phyloP scores from a whole-genome alignment of 1,139 yeast genomes.

The Saccharomyces hybrid region DNA sequence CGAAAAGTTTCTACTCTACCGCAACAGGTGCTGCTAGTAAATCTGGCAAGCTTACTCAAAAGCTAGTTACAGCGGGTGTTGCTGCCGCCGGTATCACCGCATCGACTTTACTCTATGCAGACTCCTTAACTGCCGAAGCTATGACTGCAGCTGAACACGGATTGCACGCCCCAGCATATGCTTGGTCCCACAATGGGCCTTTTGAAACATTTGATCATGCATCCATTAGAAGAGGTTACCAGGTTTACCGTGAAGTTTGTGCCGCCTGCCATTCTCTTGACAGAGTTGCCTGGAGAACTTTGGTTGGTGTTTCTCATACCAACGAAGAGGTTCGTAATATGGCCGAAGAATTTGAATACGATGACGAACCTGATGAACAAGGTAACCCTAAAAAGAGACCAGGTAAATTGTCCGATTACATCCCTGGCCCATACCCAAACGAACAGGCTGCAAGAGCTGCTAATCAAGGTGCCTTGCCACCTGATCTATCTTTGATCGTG shows the following conservation, averaged over 20 bases:
- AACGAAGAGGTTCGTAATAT: constrained; percentile 83
- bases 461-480: constrained; percentile 98
- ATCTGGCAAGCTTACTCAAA: constrained; percentile 3
- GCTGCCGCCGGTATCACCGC: constrained; percentile 63
- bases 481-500: constrained; percentile 93
- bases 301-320: constrained; percentile 95
- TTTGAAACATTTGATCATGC: constrained; percentile 92
- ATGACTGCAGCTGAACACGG: constrained; percentile 99
- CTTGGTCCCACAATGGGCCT: constrained; percentile 94
- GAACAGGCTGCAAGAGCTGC: constrained; percentile 99
- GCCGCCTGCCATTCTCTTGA: constrained; percentile 97
- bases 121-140: constrained; percentile 79
- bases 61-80: constrained; percentile 37
- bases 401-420: constrained; percentile 93
- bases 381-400: constrained; percentile 98
- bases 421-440: constrained; percentile 93
- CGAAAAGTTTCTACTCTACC: constrained; percentile 6
- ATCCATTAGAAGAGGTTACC: constrained; percentile 97
- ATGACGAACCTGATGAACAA: constrained; percentile 98
- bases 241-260: constrained; percentile 97
- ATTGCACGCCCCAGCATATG: constrained; percentile 86
- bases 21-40: constrained; percentile 2
- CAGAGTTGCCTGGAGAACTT: constrained; percentile 97
- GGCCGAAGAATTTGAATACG: constrained; percentile 96
- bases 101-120: constrained; percentile 70